Base-by-base conservation (phyloP, 805 yeast species). In the Kurtzmaniella cleridarum region DNA sequence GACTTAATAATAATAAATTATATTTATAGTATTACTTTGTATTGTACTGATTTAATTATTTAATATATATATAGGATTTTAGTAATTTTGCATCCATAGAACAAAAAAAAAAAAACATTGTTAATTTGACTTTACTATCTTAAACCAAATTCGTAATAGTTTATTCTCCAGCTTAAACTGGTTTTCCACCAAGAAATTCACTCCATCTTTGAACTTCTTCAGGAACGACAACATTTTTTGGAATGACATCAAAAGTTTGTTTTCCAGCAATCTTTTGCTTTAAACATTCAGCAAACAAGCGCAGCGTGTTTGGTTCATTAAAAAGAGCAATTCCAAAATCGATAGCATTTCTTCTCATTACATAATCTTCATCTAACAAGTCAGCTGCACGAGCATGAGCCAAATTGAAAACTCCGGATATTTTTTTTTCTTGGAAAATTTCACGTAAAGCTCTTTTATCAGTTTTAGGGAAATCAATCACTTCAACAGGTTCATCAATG, bases 301-400 rank as follows among this genome's bases (percentile, higher is more conserved):
- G 59, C 2, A 96, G 84, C 16, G 98, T 95, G 60, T 88, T 81
- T 48, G 98, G 96, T 71, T 93, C 99, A 60, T 91, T 93, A 73
- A 93, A 91, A 59, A 93, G 73, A 32, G 98, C 96, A 55, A 91
- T 83, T 44, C 86, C 98, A 61, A 93, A 93, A 64, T 93, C 99
- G 68, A 93, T 95, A 35, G 99, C 98, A 62, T 93, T 93, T 73
- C 99, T 84, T 74, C 99, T 84, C 98, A 93, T 93, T 42, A 91
- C 82, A 64, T 93, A 93, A 66, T 93, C 97, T 64, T 84, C 83
- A 57, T 93, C 97, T 47, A 78, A 64, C 47, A 87, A 73, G 47
- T 76, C 69, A 54, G 86, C 95, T 32, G 98, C 99, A 60, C 96
- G 79, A 32, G 86, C 84, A 51, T 74, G 74, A 39, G 98, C 97